Base-by-base conservation (phyloP, 2,329 filamentous ascomycete genomes). In the Albifimbria verrucaria region DNA sequence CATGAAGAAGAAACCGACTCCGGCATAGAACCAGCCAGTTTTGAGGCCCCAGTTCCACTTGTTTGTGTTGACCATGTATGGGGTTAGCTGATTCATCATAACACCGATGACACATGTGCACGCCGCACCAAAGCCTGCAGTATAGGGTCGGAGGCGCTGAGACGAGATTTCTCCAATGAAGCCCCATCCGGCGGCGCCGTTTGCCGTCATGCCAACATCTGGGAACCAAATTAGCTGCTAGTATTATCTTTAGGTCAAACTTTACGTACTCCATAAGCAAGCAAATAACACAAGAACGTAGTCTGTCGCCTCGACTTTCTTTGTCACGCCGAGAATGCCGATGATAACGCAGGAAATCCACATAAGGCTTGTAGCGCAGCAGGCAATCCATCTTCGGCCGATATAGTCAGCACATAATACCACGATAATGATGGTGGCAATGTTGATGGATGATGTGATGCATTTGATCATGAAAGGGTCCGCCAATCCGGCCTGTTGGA, bases 151-250 rank as follows among this genome's bases (percentile, higher is more conserved):
- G 3, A 72, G 58, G 4, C 68, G 64, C 12, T 68, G 66, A 0
- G 70, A 67, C 0, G 70, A 71, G 9, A 72, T 69, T 52, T 73
- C 72, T 32, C 61, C 66, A 32, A 67, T 62, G 44, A 65, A 65
- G 1, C 64, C 63, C 61, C 64, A 68, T 6, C 64, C 64, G 1
- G 62, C 60, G 1, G 61, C 62, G 7, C 59, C 61, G 45, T 62
- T 65, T 26, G 58, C 56, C 3, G 58, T 61, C 36, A 63, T 50
- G 2, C 60, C 64, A n/a, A 63, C 56, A 39, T 63, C 59, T 63
- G 43, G 7, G 54, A 39, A 6, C 4, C 12, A 36, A 2, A 7
- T 57, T 57, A 22, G 54, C 39, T 6, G 43, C 4, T 39, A 39
- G 57, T 55, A 15, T 39, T 45, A 9, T 43, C 9, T 17, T 52